phyloP scores from a whole-genome alignment of 805 yeast genomes.

The Lipomyces chichibuensis region DNA sequence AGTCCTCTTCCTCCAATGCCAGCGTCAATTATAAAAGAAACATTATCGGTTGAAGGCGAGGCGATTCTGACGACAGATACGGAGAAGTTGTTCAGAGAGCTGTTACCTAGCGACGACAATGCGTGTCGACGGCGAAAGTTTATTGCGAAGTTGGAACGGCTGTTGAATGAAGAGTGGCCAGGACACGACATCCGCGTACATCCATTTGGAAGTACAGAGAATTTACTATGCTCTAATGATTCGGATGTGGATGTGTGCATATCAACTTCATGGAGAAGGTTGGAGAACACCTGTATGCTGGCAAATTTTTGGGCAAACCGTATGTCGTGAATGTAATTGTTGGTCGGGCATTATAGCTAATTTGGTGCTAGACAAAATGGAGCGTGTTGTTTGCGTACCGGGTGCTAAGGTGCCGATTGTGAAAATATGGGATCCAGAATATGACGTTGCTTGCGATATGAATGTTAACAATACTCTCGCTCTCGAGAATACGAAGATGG shows the following conservation, averaged over 20 bases:
- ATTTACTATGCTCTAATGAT: conserved; percentile 32
- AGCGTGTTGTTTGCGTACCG: conserved; percentile 38
- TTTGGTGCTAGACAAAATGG: conserved; percentile 29
- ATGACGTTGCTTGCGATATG: conserved; percentile 38
- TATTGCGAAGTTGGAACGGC: conserved; percentile 28
- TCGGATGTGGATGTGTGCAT: conserved; percentile 40
- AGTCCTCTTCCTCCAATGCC: conserved; percentile 24
- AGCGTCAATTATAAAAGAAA: conserved; percentile 13
- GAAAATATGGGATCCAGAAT: conserved; percentile 39
- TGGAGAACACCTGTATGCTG: conserved; percentile 35
- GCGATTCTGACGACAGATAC: conserved; percentile 27
- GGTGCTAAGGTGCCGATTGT: conserved; percentile 40
- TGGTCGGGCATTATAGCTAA: background rate
- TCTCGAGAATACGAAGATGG: conserved; percentile 36
- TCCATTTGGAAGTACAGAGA: conserved; percentile 38
- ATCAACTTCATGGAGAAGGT: conserved; percentile 24
- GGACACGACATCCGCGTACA: conserved; percentile 27
- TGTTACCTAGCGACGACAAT: conserved; percentile 30
- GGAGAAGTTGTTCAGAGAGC: conserved; percentile 18
- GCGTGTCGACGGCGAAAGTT: conserved; percentile 23
- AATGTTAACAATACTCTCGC: conserved; percentile 39
- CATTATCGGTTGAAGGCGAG: conserved; percentile 19
- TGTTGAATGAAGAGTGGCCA: conserved; percentile 36
- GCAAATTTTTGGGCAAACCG: conserved; percentile 33
- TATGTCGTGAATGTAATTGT: conserved; percentile 8